phyloP scores from a whole-genome alignment of 2,329 filamentous ascomycete species.

The Ustulina deusta region DNA sequence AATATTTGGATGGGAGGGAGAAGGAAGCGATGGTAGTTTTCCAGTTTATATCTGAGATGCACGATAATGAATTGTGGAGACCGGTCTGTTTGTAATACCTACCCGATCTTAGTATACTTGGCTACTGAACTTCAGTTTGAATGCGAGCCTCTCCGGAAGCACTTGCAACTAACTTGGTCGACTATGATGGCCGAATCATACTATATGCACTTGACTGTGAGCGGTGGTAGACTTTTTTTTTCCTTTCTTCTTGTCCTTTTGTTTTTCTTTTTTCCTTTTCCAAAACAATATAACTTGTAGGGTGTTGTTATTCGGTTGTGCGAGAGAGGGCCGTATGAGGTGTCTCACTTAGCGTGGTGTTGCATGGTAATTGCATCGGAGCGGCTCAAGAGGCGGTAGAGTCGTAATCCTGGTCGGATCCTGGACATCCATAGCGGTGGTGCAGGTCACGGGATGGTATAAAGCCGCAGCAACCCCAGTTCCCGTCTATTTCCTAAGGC shows the following conservation, averaged over 20 bases:
- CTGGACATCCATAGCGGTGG: conserved; percentile 7
- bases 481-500: not conserved
- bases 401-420: not conserved
- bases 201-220: not conserved
- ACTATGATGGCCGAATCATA: not conserved
- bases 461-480: conserved; percentile 11
- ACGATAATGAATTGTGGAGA: not conserved
- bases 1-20: conserved; percentile 45
- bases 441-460: conserved; percentile 27
- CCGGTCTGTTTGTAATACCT: conserved; percentile 23
- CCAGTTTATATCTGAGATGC: conserved; percentile 48
- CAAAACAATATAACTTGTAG: not conserved
- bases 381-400: not conserved
- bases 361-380: not conserved
- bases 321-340: not conserved
- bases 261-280: no score
- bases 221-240: not conserved
- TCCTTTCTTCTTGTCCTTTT: no score
- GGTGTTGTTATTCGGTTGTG: not conserved
- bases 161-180: not conserved
- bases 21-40: conserved; percentile 47
- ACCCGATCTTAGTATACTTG: conserved; percentile 28
- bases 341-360: not conserved
- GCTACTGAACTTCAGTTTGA: conserved; percentile 7
- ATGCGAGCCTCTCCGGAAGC: conserved; percentile 7